Evolutionary conservation across 2,329 filamentous ascomycete genomes (phyloP).

Genomic region (Fulvia fulva): DNA sequence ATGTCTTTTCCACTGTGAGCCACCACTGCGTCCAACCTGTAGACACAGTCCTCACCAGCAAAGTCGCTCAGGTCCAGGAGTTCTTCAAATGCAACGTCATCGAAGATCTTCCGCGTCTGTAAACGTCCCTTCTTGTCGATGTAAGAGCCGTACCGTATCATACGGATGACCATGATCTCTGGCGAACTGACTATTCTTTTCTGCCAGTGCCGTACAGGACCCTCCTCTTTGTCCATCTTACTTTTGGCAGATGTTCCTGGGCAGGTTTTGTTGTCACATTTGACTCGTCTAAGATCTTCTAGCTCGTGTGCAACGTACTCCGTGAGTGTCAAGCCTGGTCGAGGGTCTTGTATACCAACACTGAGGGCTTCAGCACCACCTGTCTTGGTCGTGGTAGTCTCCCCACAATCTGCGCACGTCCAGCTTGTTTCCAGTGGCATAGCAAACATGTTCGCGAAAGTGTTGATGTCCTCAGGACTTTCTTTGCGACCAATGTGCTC

Average conservation of each 20-base stretch:
- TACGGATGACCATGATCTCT: slow-evolving; percentile 8
- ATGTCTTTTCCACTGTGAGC: slow-evolving; percentile 2
- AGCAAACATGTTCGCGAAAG: slow-evolving; percentile 6
- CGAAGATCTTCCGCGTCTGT: not conserved
- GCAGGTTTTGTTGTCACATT: not conserved
- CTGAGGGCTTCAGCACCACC: not conserved
- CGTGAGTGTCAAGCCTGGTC: not conserved
- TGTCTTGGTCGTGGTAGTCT: not conserved
- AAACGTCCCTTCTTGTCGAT: not conserved
- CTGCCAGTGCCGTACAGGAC: not conserved
- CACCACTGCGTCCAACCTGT: slow-evolving; percentile 13
- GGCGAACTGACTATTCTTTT: slow-evolving; percentile 1
- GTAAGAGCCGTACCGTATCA: not conserved
- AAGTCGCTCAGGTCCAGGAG: not conserved
- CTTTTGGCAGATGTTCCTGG: not conserved
- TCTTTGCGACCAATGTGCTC: not conserved
- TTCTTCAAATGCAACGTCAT: not conserved
- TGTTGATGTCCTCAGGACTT: not conserved
- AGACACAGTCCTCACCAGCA: slow-evolving; percentile 2
- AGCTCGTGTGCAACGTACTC: not conserved
- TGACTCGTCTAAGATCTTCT: not conserved
- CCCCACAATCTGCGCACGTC: slow-evolving; percentile 4
- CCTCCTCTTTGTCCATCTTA: not conserved
- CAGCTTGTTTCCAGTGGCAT: slow-evolving; percentile 1
- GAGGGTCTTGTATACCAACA: not conserved